Base-by-base conservation (phyloP, 1,139 yeast genomes). In the Pichia sp. region DNA sequence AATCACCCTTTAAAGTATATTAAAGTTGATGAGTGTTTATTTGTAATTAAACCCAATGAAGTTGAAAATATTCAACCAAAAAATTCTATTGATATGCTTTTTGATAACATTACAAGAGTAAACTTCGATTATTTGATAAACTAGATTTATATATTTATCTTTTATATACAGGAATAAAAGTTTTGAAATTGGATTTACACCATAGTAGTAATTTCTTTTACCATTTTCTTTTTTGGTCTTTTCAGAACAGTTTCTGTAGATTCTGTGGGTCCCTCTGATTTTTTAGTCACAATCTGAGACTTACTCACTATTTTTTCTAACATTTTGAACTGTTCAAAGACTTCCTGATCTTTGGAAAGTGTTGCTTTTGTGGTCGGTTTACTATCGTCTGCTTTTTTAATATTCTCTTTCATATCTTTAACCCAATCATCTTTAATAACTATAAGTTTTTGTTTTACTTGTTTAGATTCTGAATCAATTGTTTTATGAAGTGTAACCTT, bases 31-130 rank as follows among this genome's bases (percentile, higher is more conserved):
- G 63, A 60, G 32, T 68, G 70, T 46, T 49, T 70, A n/a, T 70
- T 68, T 53, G 62, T 64, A 40, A 52, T 67, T 7, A 43, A 49
- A 26, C 40, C n/a, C 11, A 39, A 41, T 39, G 39, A 13, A 49
- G 47, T 40, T 35, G 49, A 51, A 7, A 59, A 54, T n/a, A 65
- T 69, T 3, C 59, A 61, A 25, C 79, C 79, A 0, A 59, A 76
- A 45, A 69, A 69, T 45, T 72, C 72, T 1, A 64, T 75, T 16
- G 70, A 69, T 45, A 53, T 63, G 20, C 73, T 80, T 77, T 75
- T 75, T 54, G 68, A 71, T 26, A 41, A 44, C 11, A 49, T 47
- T 39, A 58, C 64, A 4, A 52, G 59, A 20, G 59, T 62, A 7
- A 39, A 40, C 3, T 43, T 43, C 16, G 20, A 15, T 35, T 35